Percentiles rank a stretch among this genome's conserved stretches.
phyloP scores from a whole-genome alignment of 495 filamentous ascomycete genomes.

The Penicillium roqueforti region DNA sequence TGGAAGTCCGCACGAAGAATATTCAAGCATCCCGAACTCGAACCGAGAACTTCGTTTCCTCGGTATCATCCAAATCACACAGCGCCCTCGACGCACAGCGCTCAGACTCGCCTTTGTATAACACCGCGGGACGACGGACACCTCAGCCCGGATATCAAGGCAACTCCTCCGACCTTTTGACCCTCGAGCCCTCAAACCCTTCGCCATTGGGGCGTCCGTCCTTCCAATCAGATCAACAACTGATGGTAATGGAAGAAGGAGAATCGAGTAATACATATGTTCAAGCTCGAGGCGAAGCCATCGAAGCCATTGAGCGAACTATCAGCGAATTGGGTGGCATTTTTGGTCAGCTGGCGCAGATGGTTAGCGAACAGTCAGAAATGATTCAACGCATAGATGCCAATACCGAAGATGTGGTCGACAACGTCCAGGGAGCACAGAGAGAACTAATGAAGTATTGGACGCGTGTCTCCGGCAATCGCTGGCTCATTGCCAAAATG shows the following conservation, averaged over 20 bases:
- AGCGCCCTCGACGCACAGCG: conserved; percentile 52
- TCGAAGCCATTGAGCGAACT: conserved; percentile 93
- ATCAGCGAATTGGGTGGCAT: conserved; percentile 93
- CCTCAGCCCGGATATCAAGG: conserved; percentile 55
- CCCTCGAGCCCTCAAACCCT: conserved; percentile 70
- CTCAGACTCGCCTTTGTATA: conserved; percentile 80
- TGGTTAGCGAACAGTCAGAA: conserved; percentile 96
- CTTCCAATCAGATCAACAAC: conserved; percentile 74
- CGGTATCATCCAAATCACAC: conserved; percentile 76
- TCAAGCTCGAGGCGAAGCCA: conserved; percentile 88
- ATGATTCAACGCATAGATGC: conserved; percentile 92
- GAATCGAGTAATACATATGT: conserved; percentile 84
- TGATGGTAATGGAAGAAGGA: conserved; percentile 93
- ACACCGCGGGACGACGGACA: conserved; percentile 65
- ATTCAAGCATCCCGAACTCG: conserved; percentile 89
- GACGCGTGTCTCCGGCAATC: conserved; percentile 85
- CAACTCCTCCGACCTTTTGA: conserved; percentile 67
- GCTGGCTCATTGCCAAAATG: conserved; percentile 98
- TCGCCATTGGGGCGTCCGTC: conserved; percentile 47
- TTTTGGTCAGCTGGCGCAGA: conserved; percentile 92
- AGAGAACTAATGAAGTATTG: conserved; percentile 94
- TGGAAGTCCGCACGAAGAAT: conserved; percentile 96
- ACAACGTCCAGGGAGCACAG: conserved; percentile 95
- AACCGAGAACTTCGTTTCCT: conserved; percentile 94
- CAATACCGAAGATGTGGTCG: conserved; percentile 93